phyloP scores from a whole-genome alignment of 169 alveolate species.

The Plasmodium chabaudi region DNA sequence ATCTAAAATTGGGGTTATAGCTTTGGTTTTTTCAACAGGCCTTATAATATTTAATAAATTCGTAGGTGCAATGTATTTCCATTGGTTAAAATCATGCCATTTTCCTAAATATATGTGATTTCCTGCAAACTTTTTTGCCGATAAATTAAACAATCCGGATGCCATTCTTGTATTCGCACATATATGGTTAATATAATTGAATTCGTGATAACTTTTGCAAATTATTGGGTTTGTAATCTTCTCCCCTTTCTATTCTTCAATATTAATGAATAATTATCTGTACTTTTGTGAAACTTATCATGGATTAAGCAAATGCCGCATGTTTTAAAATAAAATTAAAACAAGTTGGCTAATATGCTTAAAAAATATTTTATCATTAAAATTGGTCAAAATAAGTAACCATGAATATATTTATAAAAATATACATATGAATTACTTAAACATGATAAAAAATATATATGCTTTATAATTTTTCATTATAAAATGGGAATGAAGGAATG shows the following conservation, averaged over 20 bases:
- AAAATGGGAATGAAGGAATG: too few relatives aligned
- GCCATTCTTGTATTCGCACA: conserved; percentile 15
- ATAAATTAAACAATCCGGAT: conserved; percentile 41
- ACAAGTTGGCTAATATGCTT: too few relatives aligned
- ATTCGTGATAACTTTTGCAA: neutral
- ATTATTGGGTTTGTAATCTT: neutral
- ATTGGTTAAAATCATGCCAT: conserved; percentile 86
- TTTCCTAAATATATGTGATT: conserved; percentile 80
- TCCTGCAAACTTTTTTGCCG: conserved; percentile 49
- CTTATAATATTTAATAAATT: conserved; percentile 80
- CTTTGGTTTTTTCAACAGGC: conserved; percentile 84
- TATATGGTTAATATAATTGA: neutral
- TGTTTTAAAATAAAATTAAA: too few relatives aligned
- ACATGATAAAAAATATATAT: too few relatives aligned
- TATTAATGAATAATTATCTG: too few relatives aligned
- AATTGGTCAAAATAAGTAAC: too few relatives aligned
- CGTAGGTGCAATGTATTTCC: conserved; percentile 85
- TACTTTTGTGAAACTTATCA: too few relatives aligned
- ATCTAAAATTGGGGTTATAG: conserved; percentile 75
- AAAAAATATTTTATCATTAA: too few relatives aligned
- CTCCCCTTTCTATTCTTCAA: neutral
- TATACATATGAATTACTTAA: too few relatives aligned
- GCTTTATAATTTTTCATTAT: too few relatives aligned
- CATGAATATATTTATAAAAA: too few relatives aligned
- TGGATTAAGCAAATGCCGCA: too few relatives aligned